phyloP scores from a whole-genome alignment of 2,329 filamentous ascomycete genomes.

The Pseudogymnoascus sp. region DNA sequence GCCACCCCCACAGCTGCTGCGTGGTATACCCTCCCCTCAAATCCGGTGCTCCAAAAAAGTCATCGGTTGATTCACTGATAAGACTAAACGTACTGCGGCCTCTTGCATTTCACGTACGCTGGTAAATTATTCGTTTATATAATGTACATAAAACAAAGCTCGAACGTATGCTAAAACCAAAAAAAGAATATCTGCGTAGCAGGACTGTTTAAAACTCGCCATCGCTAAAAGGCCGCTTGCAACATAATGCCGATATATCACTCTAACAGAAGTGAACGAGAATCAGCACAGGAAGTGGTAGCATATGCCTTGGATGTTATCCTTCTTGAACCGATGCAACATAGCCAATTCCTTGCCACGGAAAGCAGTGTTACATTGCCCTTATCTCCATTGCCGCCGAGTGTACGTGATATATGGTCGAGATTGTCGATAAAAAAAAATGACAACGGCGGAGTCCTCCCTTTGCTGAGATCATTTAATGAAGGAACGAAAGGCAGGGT shows the following conservation, averaged over 20 bases:
- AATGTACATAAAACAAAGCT: background rate
- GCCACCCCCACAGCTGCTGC: no score
- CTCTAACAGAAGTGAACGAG: background rate
- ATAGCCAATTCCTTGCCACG: background rate
- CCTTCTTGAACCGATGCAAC: background rate
- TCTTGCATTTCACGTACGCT: background rate
- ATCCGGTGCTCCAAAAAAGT: no score
- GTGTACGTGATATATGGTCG: background rate
- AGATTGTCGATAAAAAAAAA: background rate
- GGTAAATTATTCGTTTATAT: background rate
- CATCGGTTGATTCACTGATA: no score
- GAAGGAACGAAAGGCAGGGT: background rate
- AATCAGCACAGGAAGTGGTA: background rate
- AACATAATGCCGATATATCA: background rate
- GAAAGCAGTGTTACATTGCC: background rate
- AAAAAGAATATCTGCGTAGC: background rate
- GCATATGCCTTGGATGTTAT: background rate
- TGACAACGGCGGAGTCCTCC: background rate
- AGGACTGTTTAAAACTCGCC: background rate
- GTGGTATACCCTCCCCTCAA: no score
- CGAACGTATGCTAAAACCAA: background rate
- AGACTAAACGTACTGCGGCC: no score
- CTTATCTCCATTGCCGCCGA: background rate
- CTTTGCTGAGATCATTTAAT: background rate
- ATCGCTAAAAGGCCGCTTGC: background rate